Evolutionary conservation across 192 early-diverging fungal species (phyloP).

Genomic region (Entomortierella chlamydospora): DNA sequence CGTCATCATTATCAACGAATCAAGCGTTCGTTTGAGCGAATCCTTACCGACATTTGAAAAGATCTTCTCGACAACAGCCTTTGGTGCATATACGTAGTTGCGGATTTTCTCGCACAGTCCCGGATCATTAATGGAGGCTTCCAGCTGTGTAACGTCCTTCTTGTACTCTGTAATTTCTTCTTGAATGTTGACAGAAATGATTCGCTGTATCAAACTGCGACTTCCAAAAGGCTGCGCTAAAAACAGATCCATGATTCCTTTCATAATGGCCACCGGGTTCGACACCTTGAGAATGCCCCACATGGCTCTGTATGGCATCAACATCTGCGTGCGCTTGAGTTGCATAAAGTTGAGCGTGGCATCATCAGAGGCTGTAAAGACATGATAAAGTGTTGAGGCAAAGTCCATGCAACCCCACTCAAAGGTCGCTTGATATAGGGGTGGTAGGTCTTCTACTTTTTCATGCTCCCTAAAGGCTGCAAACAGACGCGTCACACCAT

Average conservation of each 20-base stretch:
- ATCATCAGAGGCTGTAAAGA: conserved; percentile 64
- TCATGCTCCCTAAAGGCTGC: conserved; percentile 33
- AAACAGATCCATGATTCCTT: conserved; percentile 66
- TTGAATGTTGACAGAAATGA: conserved; percentile 64
- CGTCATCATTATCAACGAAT: not conserved
- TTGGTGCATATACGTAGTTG: conserved; percentile 56
- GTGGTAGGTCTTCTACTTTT: conserved; percentile 56
- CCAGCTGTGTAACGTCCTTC: conserved; percentile 57
- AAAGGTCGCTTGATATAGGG: conserved; percentile 55
- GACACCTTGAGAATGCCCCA: conserved; percentile 63
- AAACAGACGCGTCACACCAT: conserved; percentile 40
- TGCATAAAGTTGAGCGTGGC: conserved; percentile 59
- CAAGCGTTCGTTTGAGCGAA: not conserved
- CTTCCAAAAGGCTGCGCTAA: conserved; percentile 69
- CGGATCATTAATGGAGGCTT: conserved; percentile 42
- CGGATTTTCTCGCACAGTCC: conserved; percentile 61
- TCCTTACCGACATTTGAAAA: conserved; percentile 24
- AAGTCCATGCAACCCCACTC: conserved; percentile 71
- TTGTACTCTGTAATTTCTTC: conserved; percentile 63
- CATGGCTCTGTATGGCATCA: conserved; percentile 66
- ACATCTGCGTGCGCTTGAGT: conserved; percentile 63
- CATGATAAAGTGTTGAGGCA: conserved; percentile 65
- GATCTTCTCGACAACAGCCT: conserved; percentile 19
- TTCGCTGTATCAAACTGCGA: conserved; percentile 65
- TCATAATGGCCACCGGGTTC: conserved; percentile 68